phyloP scores from a whole-genome alignment of 148 eudicot genomes.

The Limonium bicolor region DNA sequence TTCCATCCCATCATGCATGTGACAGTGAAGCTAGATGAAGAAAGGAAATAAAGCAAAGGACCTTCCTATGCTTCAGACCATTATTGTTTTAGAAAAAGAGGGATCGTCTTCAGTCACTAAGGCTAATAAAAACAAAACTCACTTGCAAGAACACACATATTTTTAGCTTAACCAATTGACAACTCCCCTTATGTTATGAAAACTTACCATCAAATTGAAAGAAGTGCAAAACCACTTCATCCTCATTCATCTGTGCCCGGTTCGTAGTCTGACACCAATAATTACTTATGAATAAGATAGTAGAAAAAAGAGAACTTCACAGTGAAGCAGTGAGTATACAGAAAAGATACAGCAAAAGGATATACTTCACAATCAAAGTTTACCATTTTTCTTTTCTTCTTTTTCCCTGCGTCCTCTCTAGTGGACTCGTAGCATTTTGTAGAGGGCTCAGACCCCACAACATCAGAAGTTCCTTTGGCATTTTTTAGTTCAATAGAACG shows the following conservation, averaged over 20 bases:
- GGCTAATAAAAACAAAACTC: too few species aligned
- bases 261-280: constrained; percentile 24
- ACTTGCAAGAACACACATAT: too few species aligned
- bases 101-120: neutral
- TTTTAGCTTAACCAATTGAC: too few species aligned
- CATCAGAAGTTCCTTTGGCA: constrained; percentile 11
- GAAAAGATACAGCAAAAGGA: neutral
- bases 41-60: too few species aligned
- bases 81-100: neutral
- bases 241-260: constrained; percentile 76
- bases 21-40: too few species aligned
- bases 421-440: constrained; percentile 24
- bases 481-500: constrained; percentile 25
- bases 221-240: constrained; percentile 77
- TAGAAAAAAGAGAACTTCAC: neutral
- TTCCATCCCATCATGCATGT: neutral
- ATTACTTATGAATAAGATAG: neutral
- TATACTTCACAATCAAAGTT: constrained; percentile 2
- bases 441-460: constrained; percentile 7
- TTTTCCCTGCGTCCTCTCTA: too few species aligned
- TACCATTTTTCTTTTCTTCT: constrained; percentile 50
- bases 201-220: constrained; percentile 83
- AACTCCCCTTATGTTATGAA: too few species aligned
- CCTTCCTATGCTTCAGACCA: too few species aligned
- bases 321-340: neutral